These are phyloP conservation scores for Cystobasidiopsis lactophilus DNA, from an alignment of 768 basidiomycete genomes.

Conservation along the genomic window DNA sequence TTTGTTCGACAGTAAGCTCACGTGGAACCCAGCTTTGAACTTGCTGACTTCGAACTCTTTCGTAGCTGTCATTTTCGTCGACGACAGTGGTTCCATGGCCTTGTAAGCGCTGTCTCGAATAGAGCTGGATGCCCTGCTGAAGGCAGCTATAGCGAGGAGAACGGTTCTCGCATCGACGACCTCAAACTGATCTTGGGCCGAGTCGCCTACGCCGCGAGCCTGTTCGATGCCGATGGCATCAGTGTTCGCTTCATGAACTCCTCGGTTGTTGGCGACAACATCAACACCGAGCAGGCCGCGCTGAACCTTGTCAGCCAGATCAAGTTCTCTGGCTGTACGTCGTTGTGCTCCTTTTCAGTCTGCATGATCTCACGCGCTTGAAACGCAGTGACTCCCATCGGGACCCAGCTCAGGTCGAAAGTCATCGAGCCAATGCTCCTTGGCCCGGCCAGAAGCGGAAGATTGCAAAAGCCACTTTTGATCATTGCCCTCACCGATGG, in stretches of 20 bases:
- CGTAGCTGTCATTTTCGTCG: slow-evolving; percentile 20
- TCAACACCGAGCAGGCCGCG: slow-evolving; percentile 23
- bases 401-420: slow-evolving; percentile 25
- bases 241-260: slow-evolving; percentile 28
- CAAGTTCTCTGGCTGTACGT: slow-evolving; percentile 22
- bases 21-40: too few relatives aligned
- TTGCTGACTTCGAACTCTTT: too few relatives aligned
- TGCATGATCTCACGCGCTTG: too few relatives aligned
- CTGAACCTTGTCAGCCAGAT: slow-evolving; percentile 24
- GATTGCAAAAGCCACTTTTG: slow-evolving; percentile 27
- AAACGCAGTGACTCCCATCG: slow-evolving; percentile 26
- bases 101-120: too few relatives aligned
- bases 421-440: slow-evolving; percentile 27
- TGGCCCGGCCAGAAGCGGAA: slow-evolving; percentile 22
- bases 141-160: slow-evolving; percentile 19
- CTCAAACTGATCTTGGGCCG: slow-evolving; percentile 23
- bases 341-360: slow-evolving; percentile 19
- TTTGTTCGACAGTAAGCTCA: slow-evolving; percentile 26
- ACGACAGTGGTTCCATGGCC: slow-evolving; percentile 12
- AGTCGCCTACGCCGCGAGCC: slow-evolving; percentile 25
- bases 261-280: slow-evolving; percentile 25
- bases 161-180: slow-evolving; percentile 29
- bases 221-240: slow-evolving; percentile 29
- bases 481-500: slow-evolving; percentile 18
- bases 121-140: too few relatives aligned